These are phyloP conservation scores for Cetraspora pellucida DNA, from an alignment of 192 early-diverging fungal genomes.

Conservation along the genomic window DNA sequence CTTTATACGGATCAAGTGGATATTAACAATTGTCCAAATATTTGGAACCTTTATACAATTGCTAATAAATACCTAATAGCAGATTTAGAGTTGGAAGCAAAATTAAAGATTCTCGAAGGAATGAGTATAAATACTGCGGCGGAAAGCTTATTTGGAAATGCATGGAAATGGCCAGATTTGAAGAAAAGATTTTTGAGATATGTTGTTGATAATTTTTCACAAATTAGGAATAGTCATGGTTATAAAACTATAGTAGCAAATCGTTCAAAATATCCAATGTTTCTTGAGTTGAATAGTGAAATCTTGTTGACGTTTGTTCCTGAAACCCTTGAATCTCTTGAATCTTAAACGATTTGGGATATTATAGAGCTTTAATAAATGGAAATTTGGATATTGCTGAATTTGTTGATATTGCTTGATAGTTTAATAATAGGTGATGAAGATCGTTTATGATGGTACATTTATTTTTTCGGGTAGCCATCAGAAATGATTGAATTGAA, in stretches of 20 bases:
- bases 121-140: not conserved
- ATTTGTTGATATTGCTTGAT: too few relatives aligned
- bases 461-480: too few relatives aligned
- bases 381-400: too few relatives aligned
- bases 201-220: slow-evolving; percentile 1
- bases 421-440: too few relatives aligned
- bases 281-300: not conserved
- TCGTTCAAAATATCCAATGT: not conserved
- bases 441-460: too few relatives aligned
- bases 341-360: too few relatives aligned
- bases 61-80: slow-evolving; percentile 19
- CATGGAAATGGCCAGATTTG: slow-evolving; percentile 17
- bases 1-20: slow-evolving; percentile 24
- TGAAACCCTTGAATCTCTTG: not conserved
- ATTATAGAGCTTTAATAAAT: too few relatives aligned
- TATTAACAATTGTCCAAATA: slow-evolving; percentile 1
- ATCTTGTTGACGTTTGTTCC: not conserved
- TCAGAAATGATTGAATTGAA: too few relatives aligned
- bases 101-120: not conserved
- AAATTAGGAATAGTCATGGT: not conserved
- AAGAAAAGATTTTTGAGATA: slow-evolving; percentile 16
- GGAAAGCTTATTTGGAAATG: not conserved
- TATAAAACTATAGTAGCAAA: not conserved
- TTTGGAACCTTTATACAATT: slow-evolving; percentile 3
- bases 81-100: not conserved